Evolutionary conservation across 108 stramenopile genomes (phyloP), one percentile per base, ranked within the genome.

Genomic region (Nitzschia inconspicua): DNA sequence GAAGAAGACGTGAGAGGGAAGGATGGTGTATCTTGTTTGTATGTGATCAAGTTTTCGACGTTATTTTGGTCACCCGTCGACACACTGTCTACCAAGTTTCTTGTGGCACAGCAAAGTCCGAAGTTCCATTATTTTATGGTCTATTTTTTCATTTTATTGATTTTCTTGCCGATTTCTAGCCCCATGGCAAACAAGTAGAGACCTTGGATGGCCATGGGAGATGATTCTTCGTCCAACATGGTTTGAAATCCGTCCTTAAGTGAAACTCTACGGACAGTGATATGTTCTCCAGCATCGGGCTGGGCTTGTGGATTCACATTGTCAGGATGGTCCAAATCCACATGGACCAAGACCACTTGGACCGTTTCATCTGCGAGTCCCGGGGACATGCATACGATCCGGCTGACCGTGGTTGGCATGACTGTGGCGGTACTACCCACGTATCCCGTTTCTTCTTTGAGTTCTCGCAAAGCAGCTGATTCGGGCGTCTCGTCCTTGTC

Each of bases 401-500:
- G 29, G 27, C 53, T 49, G 1, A 76, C 70, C 4, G 35, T 40
- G 3, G 78, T 75, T 18, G 63, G 36, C 2, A 68, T 61, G 16
- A 24, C 44, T 4, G 63, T 27, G 16, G 55, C 55, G 23, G 72
- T 73, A n/a, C n/a, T n/a, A 1, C 88, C 88, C 0, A 80, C 62
- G 30, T 73, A 90, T 16, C 84, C 84, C 22, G 85, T 86, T 57
- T 90, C 89, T 56, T 90, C 89, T 0, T 44, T 36, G 27, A 90
- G 68, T 65, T 90, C 89, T 14, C 89, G 53, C 20, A 72, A 23
- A 18, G 88, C 88, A 2, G 79, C 76, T 32, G 67, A 36, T 30
- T 59, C 78, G 2, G 77, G 68, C 10, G 48, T 65, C 48, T 86
- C 89, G n/a, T 65, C 73, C 4, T 42, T 42, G 60, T 90, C 89